Evolutionary conservation across 768 basidiomycete species (phyloP).

Genomic region (Hydnum rufescens): DNA sequence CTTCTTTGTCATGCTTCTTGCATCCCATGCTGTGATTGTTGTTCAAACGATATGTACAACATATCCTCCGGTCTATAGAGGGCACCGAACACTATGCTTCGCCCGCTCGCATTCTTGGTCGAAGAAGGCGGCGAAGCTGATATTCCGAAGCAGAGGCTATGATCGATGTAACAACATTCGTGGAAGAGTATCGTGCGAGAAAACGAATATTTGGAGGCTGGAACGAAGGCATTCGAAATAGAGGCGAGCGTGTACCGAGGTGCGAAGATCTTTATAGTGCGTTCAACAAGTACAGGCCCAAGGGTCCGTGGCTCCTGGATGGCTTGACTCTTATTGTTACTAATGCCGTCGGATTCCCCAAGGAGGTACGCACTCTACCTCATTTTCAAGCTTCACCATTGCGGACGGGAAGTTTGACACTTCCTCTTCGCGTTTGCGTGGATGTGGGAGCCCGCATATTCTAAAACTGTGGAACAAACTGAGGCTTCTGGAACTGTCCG

Average conservation of each 20-base stretch:
- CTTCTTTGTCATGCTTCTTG: background rate
- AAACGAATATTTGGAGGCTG: background rate
- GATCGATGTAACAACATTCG: too few relatives aligned
- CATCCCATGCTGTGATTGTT: background rate
- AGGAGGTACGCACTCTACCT: constrained; percentile 42
- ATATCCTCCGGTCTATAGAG: background rate
- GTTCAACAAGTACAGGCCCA: constrained; percentile 50
- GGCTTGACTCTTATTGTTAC: constrained; percentile 55
- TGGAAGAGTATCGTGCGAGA: constrained; percentile 1
- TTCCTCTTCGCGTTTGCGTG: constrained; percentile 17
- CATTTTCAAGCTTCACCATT: too few relatives aligned
- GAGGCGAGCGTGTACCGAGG: too few relatives aligned
- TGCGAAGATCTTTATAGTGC: constrained; percentile 32
- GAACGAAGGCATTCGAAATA: constrained; percentile 13
- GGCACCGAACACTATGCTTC: too few relatives aligned
- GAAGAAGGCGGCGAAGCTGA: too few relatives aligned
- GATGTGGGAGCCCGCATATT: constrained; percentile 63
- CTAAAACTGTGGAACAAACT: constrained; percentile 26
- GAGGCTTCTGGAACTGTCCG: constrained; percentile 17
- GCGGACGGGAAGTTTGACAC: background rate
- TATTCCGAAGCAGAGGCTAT: too few relatives aligned
- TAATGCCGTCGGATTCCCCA: constrained; percentile 77
- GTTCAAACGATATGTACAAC: background rate
- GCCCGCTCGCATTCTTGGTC: too few relatives aligned
- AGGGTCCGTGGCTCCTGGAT: too few relatives aligned